Base-by-base conservation (phyloP, 179 eudicot species). In the Vitellaria paradoxa region DNA sequence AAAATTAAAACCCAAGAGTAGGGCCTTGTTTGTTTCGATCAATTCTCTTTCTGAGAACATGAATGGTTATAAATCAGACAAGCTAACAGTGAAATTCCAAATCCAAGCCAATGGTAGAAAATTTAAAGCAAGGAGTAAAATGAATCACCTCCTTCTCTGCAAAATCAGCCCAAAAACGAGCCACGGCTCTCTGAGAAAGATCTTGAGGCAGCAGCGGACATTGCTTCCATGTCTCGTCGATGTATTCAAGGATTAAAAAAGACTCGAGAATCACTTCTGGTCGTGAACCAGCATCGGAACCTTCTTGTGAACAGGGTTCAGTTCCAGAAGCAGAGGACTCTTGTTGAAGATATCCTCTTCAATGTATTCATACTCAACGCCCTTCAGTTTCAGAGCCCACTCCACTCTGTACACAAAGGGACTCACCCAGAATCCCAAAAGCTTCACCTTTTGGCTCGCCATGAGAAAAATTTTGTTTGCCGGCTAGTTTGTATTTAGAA, bases 311-410 rank as follows among this genome's bases (percentile, higher is more conserved):
- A 77, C n/a, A 0, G 79, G 79, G 59, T 69, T 77, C 37, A 68
- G 67, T 18, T 68, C 66, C 21, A 42, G 40, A 46, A 77, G 74
- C 40, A 57, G 74, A 68, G 79, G 74, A 7, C 57, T 78, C 70
- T 80, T 76, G 60, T 80, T 76, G 59, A n/a, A 76, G 37, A 80
- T 64, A 15, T 80, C 82, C 17, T 80, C 83, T 70, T 79, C 82
- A 24, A 79, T 68, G 78, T 57, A 79, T 20, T 74, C 70, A 37
- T 79, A 79, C 21, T 46, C 45, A 0, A 79, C 20, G 10, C 82
- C 78, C 74, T 79, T 79, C 5, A 79, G 75, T n/a, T 67, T 75
- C 20, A 79, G 69, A 49, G 82, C 82, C 82, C 82, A 79, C 10
- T 68, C 70, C 23, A 75, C 75, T 23, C 70, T 75, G 4, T 18